phyloP scores from a whole-genome alignment of 2,329 filamentous ascomycete genomes.

The Penicillium sp. region DNA sequence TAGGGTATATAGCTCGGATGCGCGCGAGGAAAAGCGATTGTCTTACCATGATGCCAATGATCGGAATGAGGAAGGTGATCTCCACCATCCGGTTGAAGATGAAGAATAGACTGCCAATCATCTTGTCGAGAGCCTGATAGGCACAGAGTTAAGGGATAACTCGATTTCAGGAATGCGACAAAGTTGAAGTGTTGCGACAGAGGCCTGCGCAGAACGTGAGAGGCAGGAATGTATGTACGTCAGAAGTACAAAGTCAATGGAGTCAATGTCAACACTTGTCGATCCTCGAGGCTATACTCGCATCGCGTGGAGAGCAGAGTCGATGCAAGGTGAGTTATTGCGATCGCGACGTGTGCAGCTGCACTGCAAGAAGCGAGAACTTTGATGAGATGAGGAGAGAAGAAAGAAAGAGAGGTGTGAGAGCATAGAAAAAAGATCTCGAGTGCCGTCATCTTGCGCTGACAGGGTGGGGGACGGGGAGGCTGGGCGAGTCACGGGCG shows the following conservation, averaged over 20 bases:
- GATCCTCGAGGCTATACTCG: slow-evolving; percentile 10
- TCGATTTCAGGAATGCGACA: slow-evolving; percentile 25
- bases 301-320: slow-evolving; percentile 14
- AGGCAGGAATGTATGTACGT: slow-evolving; percentile 4
- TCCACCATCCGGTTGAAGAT: slow-evolving; percentile 62
- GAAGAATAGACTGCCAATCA: slow-evolving; percentile 60
- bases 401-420: slow-evolving; percentile 1
- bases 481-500: slow-evolving; percentile 35
- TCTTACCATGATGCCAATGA: slow-evolving; percentile 62
- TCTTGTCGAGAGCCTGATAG: slow-evolving; percentile 30
- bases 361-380: slow-evolving; percentile 2
- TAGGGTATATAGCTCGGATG: background rate
- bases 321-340: slow-evolving; percentile 14
- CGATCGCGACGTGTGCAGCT: slow-evolving; percentile 17
- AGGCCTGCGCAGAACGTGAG: background rate
- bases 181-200: background rate
- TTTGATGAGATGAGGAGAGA: slow-evolving; percentile 12
- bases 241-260: slow-evolving; percentile 1
- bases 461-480: slow-evolving; percentile 20
- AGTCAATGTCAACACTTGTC: background rate
- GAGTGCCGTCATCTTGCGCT: slow-evolving; percentile 18
- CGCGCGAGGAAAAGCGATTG: background rate
- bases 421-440: slow-evolving; percentile 6
- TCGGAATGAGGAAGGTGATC: slow-evolving; percentile 63
- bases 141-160: slow-evolving; percentile 1